Evolutionary conservation across 305 asterid species (phyloP), one percentile per base, ranked within the genome.

Genomic region (Salvia sclarea): DNA sequence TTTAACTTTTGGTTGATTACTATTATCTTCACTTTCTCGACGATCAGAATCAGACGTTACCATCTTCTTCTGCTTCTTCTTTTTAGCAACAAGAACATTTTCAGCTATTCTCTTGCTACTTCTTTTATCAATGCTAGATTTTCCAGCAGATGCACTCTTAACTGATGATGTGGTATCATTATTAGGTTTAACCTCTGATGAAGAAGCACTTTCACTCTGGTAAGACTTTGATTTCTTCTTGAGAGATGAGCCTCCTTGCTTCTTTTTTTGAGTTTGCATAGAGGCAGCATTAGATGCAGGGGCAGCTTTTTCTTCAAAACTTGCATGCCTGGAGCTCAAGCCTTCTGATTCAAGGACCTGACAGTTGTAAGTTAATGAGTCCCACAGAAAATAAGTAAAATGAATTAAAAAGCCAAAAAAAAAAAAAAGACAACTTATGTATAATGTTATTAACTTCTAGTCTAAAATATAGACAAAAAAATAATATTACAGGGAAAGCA

Each of bases 71-170:
- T 82, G 95, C 81, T 80, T 86, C 81, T 94, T 89, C 82, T 75
- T 85, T 75, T 75, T 82, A 56, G 93, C 78, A 77, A 84, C 88
- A 53, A 86, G 60, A 72, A 80, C 85, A 78, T 83, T 88, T 71
- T 88, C 92, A 50, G 93, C 96, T 76, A 87, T 80, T 78, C 99
- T 78, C 92, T 89, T 94, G 89, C 96, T 85, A 67, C 84, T 87
- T 78, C 90, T 83, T 80, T 87, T 87, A 75, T 81, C 86, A 35
- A 56, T 74, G 56, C 83, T 81, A 64, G 80, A 66, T 76, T 82
- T 83, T 59, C 84, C 82, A 31, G 78, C 81, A 69, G 82, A 65
- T 64, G 85, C 60, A 76, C 79, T 78, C 70, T 77, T 85, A 45
- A 67, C 74, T 61, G 86, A 79, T 78, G 92, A 67, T 66, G 86